Percentiles rank a stretch among this genome's conserved stretches.
Evolutionary conservation across 352 stramenopile species (phyloP).

Genomic region (Phytophthora ohioensis): DNA sequence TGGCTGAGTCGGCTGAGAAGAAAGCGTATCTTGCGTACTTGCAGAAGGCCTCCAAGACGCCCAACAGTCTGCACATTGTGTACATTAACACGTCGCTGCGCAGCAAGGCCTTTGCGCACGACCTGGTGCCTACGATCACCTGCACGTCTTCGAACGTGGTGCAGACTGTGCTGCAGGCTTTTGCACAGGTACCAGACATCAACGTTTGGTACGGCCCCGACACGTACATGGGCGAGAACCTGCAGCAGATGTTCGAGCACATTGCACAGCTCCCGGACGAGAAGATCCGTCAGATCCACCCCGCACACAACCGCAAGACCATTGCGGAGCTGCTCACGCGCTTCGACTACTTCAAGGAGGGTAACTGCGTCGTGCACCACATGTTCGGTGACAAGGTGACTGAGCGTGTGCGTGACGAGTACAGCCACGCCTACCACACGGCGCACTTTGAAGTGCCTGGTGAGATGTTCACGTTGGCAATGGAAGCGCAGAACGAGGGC

Average conservation of each 20-base stretch:
- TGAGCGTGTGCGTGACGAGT: slow-evolving; percentile 91
- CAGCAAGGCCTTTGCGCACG: slow-evolving; percentile 95
- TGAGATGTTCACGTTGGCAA: slow-evolving; percentile 99
- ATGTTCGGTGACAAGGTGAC: slow-evolving; percentile 98
- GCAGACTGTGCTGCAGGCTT: slow-evolving; percentile 95
- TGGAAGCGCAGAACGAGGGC: slow-evolving; percentile 92
- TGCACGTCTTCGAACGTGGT: slow-evolving; percentile 98
- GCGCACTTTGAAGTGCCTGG: slow-evolving; percentile 98
- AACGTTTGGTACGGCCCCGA: slow-evolving; percentile 95
- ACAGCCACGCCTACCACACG: slow-evolving; percentile 94
- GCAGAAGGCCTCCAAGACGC: slow-evolving; percentile 85
- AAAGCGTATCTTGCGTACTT: slow-evolving; percentile 95
- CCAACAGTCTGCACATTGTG: slow-evolving; percentile 95
- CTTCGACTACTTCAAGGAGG: slow-evolving; percentile 96
- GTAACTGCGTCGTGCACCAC: slow-evolving; percentile 98
- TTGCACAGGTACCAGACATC: slow-evolving; percentile 92
- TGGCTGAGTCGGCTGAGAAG: slow-evolving; percentile 95
- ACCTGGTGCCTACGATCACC: slow-evolving; percentile 96
- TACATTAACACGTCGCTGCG: slow-evolving; percentile 99
- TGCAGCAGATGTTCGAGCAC: slow-evolving; percentile 94
- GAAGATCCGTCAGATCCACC: slow-evolving; percentile 88
- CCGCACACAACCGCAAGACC: slow-evolving; percentile 81
- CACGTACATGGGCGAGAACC: slow-evolving; percentile 98
- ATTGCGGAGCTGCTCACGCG: slow-evolving; percentile 85
- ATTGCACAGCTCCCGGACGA: slow-evolving; percentile 81